phyloP scores from a whole-genome alignment of 2,329 filamentous ascomycete genomes.

The Coniochaeta sp. region DNA sequence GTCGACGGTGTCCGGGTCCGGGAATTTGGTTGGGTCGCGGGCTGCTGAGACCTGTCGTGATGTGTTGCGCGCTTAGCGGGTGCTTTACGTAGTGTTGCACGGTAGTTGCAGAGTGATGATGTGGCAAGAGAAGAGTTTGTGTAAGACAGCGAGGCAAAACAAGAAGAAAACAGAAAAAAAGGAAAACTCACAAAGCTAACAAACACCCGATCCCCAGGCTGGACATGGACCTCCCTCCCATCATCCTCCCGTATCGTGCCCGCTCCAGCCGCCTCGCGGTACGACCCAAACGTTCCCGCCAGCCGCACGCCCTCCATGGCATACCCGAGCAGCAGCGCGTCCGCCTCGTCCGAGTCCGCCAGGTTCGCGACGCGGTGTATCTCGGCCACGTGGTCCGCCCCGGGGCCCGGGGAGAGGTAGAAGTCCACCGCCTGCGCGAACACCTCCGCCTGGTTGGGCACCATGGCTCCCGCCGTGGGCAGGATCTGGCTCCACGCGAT shows the following conservation, averaged over 20 bases:
- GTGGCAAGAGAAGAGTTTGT: no score
- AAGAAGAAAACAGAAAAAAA: background rate
- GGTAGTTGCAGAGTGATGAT: no score
- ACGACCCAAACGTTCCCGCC: slow-evolving; percentile 53
- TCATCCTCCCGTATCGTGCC: slow-evolving; percentile 45
- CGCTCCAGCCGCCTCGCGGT: slow-evolving; percentile 43
- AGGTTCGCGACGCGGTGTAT: slow-evolving; percentile 53
- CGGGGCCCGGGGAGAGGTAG: slow-evolving; percentile 55
- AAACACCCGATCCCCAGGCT: slow-evolving; percentile 53
- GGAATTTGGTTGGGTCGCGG: slow-evolving; percentile 51
- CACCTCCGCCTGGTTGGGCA: slow-evolving; percentile 64
- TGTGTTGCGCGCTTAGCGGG: background rate
- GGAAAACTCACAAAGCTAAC: slow-evolving; percentile 48
- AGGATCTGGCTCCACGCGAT: slow-evolving; percentile 66
- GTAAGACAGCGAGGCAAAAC: no score
- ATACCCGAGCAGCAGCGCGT: slow-evolving; percentile 60
- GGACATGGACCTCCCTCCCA: slow-evolving; percentile 40
- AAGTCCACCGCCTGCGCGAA: slow-evolving; percentile 69
- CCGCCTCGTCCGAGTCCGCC: slow-evolving; percentile 47
- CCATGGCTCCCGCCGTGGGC: slow-evolving; percentile 58
- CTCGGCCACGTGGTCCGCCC: slow-evolving; percentile 47
- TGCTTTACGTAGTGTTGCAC: no score
- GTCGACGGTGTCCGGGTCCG: slow-evolving; percentile 51
- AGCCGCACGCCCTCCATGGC: slow-evolving; percentile 66
- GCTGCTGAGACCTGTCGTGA: slow-evolving; percentile 38